Evolutionary conservation across 108 stramenopile genomes (phyloP).

Genomic region (Cyclostephanos tholiformis): DNA sequence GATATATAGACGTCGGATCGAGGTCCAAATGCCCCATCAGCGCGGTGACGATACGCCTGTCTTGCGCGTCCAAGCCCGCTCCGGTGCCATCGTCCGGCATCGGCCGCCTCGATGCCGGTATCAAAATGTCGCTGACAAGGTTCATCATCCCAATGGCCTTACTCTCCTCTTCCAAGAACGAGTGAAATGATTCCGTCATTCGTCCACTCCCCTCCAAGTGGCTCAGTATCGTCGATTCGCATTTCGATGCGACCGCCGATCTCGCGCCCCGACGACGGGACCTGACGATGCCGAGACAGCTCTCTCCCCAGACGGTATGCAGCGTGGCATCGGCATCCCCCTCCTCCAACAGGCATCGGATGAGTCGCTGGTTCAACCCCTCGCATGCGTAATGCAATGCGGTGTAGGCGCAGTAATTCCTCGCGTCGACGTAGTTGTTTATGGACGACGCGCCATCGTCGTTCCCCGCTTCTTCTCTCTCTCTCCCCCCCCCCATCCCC

Average conservation of each 20-base stretch:
- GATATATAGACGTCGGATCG: constrained; percentile 30
- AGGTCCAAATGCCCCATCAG: constrained; percentile 31
- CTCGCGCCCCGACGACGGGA: constrained; percentile 11
- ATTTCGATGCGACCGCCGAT: constrained; percentile 25
- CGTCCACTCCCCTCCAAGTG: constrained; percentile 26
- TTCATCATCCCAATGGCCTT: constrained; percentile 37
- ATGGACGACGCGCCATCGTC: constrained; percentile 11
- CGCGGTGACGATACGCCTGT: constrained; percentile 30
- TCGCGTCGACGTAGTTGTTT: constrained; percentile 26
- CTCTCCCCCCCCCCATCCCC: neutral
- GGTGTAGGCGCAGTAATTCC: constrained; percentile 46
- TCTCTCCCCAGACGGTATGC: constrained; percentile 48
- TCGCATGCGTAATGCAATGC: constrained; percentile 51
- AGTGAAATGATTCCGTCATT: constrained; percentile 5
- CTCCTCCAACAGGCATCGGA: constrained; percentile 36
- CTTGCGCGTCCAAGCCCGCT: constrained; percentile 30
- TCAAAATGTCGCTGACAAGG: constrained; percentile 36
- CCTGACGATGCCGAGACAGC: constrained; percentile 28
- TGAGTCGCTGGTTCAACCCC: constrained; percentile 36
- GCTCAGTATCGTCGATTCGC: constrained; percentile 28
- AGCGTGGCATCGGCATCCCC: constrained; percentile 35
- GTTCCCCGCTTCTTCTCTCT: too few species aligned
- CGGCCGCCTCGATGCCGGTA: constrained; percentile 37
- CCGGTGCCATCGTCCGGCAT: constrained; percentile 13
- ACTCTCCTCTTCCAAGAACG: constrained; percentile 42